Percentiles rank a stretch among this genome's conserved stretches.
Conservation (phyloP, 352 stramenopile species). For the Phytopythium litorale region DNA sequence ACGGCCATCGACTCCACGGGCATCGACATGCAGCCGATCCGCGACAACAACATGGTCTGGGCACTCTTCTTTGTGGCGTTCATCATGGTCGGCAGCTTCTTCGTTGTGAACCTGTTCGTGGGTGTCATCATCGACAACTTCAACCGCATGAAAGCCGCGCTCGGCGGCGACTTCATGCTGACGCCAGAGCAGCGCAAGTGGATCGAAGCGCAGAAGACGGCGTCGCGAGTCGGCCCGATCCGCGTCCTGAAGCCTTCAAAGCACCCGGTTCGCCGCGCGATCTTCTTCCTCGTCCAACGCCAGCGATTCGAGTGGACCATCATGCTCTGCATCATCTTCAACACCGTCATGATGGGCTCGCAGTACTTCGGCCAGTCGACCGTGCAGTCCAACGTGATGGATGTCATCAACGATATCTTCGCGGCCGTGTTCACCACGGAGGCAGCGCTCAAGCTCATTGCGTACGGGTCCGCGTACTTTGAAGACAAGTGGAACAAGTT, state of each 20-base stretch:
- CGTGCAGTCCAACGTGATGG: conserved; percentile 48
- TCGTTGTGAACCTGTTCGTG: conserved; percentile 94
- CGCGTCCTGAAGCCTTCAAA: conserved; percentile 50
- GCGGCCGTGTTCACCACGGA: conserved; percentile 88
- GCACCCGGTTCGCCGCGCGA: conserved; percentile 36
- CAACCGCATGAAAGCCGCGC: conserved; percentile 82
- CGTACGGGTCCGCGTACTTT: conserved; percentile 81
- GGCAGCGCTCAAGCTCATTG: conserved; percentile 82
- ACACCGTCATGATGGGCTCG: conserved; percentile 87
- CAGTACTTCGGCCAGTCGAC: conserved; percentile 83
- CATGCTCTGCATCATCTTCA: conserved; percentile 88
- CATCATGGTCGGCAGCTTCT: conserved; percentile 91
- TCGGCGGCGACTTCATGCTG: conserved; percentile 76
- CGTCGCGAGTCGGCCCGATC: conserved; percentile 60
- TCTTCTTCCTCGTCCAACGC: conserved; percentile 68
- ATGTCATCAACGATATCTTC: conserved; percentile 84
- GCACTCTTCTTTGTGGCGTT: conserved; percentile 88
- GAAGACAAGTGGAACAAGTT: conserved; percentile 87
- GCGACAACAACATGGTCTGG: conserved; percentile 78
- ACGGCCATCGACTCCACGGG: conserved; percentile 82
- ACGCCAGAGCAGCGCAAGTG: conserved; percentile 90
- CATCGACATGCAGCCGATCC: conserved; percentile 91
- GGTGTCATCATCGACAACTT: conserved; percentile 95
- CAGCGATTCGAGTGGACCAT: conserved; percentile 86
- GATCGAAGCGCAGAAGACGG: conserved; percentile 76